phyloP scores from a whole-genome alignment of 2,329 filamentous ascomycete species.

The Podosphaera xanthii region DNA sequence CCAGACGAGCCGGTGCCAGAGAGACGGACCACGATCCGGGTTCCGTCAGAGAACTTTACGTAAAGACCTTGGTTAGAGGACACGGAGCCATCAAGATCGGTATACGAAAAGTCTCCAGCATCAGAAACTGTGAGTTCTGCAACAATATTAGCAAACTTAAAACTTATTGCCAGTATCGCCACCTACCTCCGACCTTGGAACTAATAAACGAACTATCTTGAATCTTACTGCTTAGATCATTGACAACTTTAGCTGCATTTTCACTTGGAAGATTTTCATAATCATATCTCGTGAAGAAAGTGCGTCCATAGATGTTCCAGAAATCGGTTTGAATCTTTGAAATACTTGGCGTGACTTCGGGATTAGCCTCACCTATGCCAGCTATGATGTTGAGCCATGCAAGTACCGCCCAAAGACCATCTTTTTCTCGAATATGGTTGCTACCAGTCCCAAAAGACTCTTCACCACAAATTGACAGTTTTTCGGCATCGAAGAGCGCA shows the following conservation, averaged over 20 bases:
- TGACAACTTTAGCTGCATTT: slow-evolving; percentile 75
- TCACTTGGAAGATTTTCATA: slow-evolving; percentile 89
- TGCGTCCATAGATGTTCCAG: slow-evolving; percentile 88
- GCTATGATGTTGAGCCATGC: slow-evolving; percentile 99
- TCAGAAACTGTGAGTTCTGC: slow-evolving; percentile 61
- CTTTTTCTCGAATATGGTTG: slow-evolving; percentile 98
- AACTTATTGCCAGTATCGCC: slow-evolving; percentile 9
- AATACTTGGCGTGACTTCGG: slow-evolving; percentile 68
- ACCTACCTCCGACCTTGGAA: slow-evolving; percentile 48
- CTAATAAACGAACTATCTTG: slow-evolving; percentile 54
- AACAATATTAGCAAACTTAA: slow-evolving; percentile 2
- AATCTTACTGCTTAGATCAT: slow-evolving; percentile 57
- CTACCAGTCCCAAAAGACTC: slow-evolving; percentile 95
- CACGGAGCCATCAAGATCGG: slow-evolving; percentile 90
- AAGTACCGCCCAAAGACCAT: slow-evolving; percentile 89
- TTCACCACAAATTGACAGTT: slow-evolving; percentile 95
- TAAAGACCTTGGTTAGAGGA: slow-evolving; percentile 92
- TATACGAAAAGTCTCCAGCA: slow-evolving; percentile 94
- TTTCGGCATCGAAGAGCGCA: slow-evolving; percentile 78
- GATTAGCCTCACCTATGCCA: slow-evolving; percentile 63
- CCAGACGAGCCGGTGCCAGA: slow-evolving; percentile 90
- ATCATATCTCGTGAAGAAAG: slow-evolving; percentile 98
- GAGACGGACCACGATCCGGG: slow-evolving; percentile 80
- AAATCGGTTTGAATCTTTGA: slow-evolving; percentile 92
- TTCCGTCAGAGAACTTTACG: slow-evolving; percentile 82